Percentiles rank a stretch among this genome's conserved stretches.
These are phyloP conservation scores for Chaetomium sp. DNA, from an alignment of 2,329 filamentous ascomycete species.

Conservation along the genomic window DNA sequence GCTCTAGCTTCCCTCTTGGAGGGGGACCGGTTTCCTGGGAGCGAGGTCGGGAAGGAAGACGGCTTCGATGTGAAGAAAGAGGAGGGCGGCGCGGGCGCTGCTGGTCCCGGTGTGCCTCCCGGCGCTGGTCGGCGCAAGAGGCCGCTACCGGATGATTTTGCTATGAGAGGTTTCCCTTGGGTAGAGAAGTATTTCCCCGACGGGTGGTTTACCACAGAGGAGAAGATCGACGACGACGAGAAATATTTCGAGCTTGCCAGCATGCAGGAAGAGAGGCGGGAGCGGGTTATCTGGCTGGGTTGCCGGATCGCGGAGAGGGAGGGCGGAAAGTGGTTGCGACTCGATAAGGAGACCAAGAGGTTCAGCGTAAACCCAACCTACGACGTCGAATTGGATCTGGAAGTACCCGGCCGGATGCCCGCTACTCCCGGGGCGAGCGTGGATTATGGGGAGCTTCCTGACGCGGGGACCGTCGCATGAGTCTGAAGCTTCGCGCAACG, in stretches of 20 bases:
- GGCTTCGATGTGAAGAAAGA: constrained; percentile 28
- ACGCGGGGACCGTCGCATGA: constrained; percentile 29
- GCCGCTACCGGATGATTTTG: constrained; percentile 66
- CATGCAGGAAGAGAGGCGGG: constrained; percentile 58
- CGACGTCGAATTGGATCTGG: constrained; percentile 41
- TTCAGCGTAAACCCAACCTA: constrained; percentile 48
- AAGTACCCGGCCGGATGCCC: constrained; percentile 4
- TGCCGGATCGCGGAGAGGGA: constrained; percentile 47
- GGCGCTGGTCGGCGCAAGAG: not conserved
- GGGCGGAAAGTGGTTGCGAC: constrained; percentile 49
- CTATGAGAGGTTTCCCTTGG: constrained; percentile 65
- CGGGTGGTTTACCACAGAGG: constrained; percentile 56
- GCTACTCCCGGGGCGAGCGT: constrained; percentile 18
- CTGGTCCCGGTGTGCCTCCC: not conserved
- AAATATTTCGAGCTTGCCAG: constrained; percentile 64
- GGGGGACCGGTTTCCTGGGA: constrained; percentile 50
- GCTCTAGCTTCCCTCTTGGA: constrained; percentile 41
- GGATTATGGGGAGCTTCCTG: constrained; percentile 34
- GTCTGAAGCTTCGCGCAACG: not conserved
- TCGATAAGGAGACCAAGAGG: constrained; percentile 41
- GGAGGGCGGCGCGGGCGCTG: not conserved
- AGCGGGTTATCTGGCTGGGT: constrained; percentile 62
- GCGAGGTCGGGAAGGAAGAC: constrained; percentile 33
- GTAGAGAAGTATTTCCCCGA: constrained; percentile 59
- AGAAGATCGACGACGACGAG: constrained; percentile 67